These are phyloP conservation scores for Plectranthus barbatus DNA, from an alignment of 257 asterid species.

Conservation along the genomic window DNA sequence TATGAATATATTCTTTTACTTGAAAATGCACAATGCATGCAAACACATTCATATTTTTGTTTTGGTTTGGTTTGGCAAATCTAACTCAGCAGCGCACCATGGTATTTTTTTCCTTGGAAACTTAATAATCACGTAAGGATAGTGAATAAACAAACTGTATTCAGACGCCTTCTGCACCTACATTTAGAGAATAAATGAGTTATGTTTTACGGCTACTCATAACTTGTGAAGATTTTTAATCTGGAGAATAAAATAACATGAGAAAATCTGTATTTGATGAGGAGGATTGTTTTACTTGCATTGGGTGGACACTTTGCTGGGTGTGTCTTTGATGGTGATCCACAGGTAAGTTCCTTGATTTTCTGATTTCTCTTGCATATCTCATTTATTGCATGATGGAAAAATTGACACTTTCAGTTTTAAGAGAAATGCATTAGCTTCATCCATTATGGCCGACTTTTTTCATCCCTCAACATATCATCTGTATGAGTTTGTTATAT, in stretches of 20 bases:
- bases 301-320: conserved; percentile 98
- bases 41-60: neutral
- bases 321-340: conserved; percentile 85
- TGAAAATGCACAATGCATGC: neutral
- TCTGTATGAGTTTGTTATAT: neutral
- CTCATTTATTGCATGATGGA: neutral
- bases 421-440: conserved; percentile 3
- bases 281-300: conserved; percentile 84
- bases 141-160: neutral
- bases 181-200: neutral
- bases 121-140: no score
- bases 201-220: neutral
- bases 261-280: no score
- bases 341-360: conserved; percentile 84
- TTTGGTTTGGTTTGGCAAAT: neutral
- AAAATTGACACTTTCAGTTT: neutral
- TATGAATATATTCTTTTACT: neutral
- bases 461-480: neutral
- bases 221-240: no score
- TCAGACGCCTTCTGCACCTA: neutral
- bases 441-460: neutral
- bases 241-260: no score
- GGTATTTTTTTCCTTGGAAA: neutral
- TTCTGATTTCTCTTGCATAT: neutral
- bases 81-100: neutral